A percentile compares a stretch with the other conserved stretches of the same genome.
Evolutionary conservation across 2,329 filamentous ascomycete species (phyloP).

Genomic region (Sclerotinia trifoliorum): DNA sequence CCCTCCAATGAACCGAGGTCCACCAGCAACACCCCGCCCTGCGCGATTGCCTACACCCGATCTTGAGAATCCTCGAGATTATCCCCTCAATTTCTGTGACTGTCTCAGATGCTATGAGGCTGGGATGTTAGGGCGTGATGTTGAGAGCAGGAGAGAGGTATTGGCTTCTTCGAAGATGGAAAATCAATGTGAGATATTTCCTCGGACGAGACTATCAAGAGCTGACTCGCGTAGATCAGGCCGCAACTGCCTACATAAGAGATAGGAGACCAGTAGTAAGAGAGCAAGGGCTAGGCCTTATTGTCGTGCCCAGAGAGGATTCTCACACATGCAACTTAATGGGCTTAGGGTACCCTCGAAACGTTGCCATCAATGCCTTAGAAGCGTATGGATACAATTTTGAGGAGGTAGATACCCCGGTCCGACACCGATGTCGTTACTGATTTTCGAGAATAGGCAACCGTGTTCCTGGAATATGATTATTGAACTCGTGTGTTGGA

Average conservation of each 20-base stretch:
- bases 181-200: conserved; percentile 17
- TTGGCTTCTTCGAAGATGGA: conserved; percentile 18
- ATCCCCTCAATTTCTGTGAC: conserved; percentile 9
- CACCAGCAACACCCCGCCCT: conserved; percentile 34
- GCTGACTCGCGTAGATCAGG: conserved; percentile 30
- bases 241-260: conserved; percentile 29
- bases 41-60: conserved; percentile 34
- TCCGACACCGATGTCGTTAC: not conserved
- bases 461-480: not conserved
- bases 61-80: conserved; percentile 26
- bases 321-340: not conserved
- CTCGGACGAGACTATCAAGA: not conserved
- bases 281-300: not conserved
- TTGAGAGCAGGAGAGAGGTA: not conserved
- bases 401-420: not conserved
- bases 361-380: not conserved
- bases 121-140: not conserved
- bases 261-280: not conserved
- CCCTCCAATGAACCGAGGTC: conserved; percentile 23
- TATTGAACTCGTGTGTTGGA: not conserved
- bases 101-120: conserved; percentile 8
- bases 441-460: not conserved
- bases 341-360: not conserved
- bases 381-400: conserved; percentile 1
- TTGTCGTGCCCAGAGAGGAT: not conserved